A percentile compares a stretch with the other conserved stretches of the same genome.
These are phyloP conservation scores for Phialophora chinensis DNA, from an alignment of 2,329 filamentous ascomycete genomes.

Conservation along the genomic window DNA sequence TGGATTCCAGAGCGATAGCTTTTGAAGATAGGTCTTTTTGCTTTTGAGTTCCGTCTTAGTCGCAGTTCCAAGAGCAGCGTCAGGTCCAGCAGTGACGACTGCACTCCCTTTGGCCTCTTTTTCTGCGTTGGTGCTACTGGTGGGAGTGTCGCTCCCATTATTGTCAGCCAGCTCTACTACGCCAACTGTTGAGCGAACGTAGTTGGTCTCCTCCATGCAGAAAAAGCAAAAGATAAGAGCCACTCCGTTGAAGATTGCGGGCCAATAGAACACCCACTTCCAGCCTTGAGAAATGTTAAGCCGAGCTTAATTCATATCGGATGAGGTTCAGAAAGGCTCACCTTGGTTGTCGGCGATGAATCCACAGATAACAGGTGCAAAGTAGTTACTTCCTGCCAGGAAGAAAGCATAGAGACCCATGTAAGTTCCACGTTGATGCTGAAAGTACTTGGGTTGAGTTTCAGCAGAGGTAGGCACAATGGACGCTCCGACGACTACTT, in stretches of 20 bases:
- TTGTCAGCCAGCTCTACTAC: conserved; percentile 10
- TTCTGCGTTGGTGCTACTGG: conserved; percentile 7
- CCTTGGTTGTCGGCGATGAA: conserved; percentile 39
- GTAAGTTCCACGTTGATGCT: conserved; percentile 36
- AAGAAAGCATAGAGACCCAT: conserved; percentile 37
- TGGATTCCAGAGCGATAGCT: conserved; percentile 29
- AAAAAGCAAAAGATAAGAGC: conserved; percentile 33
- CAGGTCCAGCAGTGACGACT: neutral
- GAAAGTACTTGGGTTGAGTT: conserved; percentile 39
- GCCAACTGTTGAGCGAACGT: conserved; percentile 21
- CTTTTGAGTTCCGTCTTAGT: conserved; percentile 6
- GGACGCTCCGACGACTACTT: no score
- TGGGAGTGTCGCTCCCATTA: conserved; percentile 21
- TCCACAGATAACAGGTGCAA: conserved; percentile 47
- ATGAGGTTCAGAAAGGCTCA: no score
- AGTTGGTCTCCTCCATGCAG: conserved; percentile 38
- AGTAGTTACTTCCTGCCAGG: conserved; percentile 35
- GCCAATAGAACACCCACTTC: conserved; percentile 38
- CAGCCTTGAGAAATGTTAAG: conserved; percentile 14
- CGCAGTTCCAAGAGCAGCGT: neutral
- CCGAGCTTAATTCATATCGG: no score
- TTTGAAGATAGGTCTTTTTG: conserved; percentile 33
- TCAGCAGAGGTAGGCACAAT: no score
- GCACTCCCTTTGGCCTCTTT: conserved; percentile 8
- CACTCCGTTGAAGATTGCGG: conserved; percentile 23